Evolutionary conservation across 2,329 filamentous ascomycete species (phyloP).

Genomic region (Nannizziopsis arthrosporioides): DNA sequence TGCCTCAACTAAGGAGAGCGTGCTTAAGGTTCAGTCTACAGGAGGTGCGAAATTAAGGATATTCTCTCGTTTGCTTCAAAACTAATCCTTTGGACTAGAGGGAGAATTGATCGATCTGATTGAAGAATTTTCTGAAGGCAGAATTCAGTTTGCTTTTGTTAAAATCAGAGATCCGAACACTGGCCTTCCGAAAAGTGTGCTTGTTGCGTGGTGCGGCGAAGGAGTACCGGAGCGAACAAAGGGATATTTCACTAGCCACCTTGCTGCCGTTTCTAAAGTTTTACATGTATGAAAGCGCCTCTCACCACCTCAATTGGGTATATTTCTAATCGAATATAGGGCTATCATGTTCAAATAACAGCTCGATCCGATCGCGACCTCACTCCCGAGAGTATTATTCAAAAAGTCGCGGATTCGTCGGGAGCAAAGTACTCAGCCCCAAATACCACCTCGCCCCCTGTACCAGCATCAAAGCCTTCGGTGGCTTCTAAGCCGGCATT

Average conservation of each 20-base stretch:
- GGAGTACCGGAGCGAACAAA: slow-evolving; percentile 97
- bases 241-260: slow-evolving; percentile 94
- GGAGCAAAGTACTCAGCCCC: slow-evolving; percentile 83
- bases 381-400: slow-evolving; percentile 73
- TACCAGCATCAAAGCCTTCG: slow-evolving; percentile 46
- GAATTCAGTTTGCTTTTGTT: slow-evolving; percentile 91
- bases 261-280: slow-evolving; percentile 78
- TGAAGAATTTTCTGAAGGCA: slow-evolving; percentile 93
- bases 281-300: slow-evolving; percentile 52
- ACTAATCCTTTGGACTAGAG: slow-evolving; percentile 44
- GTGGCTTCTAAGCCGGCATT: slow-evolving; percentile 85
- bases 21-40: slow-evolving; percentile 85
- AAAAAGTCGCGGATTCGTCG: slow-evolving; percentile 89
- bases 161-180: slow-evolving; percentile 95
- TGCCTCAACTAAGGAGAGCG: slow-evolving; percentile 73
- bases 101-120: slow-evolving; percentile 81
- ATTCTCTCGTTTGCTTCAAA: background rate
- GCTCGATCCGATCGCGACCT: slow-evolving; percentile 85
- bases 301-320: background rate
- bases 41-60: slow-evolving; percentile 53
- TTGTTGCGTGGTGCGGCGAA: slow-evolving; percentile 95
- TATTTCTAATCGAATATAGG: slow-evolving; percentile 34
- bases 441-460: slow-evolving; percentile 43
- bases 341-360: slow-evolving; percentile 95
- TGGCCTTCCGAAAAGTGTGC: slow-evolving; percentile 73